A percentile compares a stretch with the other conserved stretches of the same genome.
Conservation (phyloP, 345 rosid species). For the Murraya paniculata region DNA sequence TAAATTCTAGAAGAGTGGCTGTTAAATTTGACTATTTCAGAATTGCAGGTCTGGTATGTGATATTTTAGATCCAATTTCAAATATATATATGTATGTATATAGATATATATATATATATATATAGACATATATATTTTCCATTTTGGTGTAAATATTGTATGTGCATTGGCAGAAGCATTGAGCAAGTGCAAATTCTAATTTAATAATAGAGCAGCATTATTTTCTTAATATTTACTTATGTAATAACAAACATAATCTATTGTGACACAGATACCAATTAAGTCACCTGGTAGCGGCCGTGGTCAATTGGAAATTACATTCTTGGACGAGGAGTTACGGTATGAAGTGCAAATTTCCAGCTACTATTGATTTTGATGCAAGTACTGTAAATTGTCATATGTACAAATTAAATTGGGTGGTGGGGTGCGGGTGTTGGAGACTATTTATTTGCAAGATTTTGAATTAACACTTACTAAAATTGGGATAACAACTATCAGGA, state of each 20-base stretch:
- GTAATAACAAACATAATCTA: no score
- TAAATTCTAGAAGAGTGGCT: conserved; percentile 41
- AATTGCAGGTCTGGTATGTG: conserved; percentile 32
- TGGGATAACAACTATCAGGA: not conserved
- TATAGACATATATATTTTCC: no score
- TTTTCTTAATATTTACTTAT: no score
- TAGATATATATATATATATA: no score
- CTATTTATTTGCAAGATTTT: not conserved
- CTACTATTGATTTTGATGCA: not conserved
- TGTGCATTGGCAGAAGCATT: no score
- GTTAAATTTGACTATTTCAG: conserved; percentile 50
- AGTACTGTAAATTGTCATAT: no score
- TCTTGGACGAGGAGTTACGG: conserved; percentile 42
- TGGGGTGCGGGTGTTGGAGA: no score
- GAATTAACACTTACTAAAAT: not conserved
- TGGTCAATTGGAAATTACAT: conserved; percentile 44
- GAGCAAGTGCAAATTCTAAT: no score
- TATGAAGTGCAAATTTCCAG: not conserved
- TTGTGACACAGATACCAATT: conserved; percentile 30
- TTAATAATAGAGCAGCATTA: no score
- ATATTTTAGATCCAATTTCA: not conserved
- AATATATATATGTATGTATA: no score
- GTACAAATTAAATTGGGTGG: no score
- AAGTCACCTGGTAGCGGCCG: conserved; percentile 41
- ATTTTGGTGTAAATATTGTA: no score